These are phyloP conservation scores for Penicillium malachiteum DNA, from an alignment of 495 filamentous ascomycete species.

Conservation along the genomic window DNA sequence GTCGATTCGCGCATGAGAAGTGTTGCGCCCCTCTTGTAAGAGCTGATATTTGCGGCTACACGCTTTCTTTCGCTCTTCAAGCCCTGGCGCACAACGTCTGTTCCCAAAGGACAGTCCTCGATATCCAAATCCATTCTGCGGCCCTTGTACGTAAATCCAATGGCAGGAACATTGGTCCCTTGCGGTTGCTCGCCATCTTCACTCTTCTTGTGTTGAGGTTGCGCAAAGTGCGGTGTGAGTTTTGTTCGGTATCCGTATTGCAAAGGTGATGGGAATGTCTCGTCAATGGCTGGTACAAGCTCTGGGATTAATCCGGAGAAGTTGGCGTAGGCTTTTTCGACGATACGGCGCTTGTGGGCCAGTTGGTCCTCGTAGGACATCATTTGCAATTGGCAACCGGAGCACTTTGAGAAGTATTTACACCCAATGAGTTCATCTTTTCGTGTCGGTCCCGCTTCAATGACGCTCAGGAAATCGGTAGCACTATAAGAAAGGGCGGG, in stretches of 20 bases:
- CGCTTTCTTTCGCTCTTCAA: constrained; percentile 70
- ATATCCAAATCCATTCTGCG: constrained; percentile 77
- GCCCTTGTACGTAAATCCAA: constrained; percentile 89
- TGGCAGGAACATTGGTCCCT: constrained; percentile 60
- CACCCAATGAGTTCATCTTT: constrained; percentile 76
- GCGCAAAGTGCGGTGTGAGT: constrained; percentile 90
- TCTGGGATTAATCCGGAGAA: constrained; percentile 80
- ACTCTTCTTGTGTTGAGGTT: constrained; percentile 39
- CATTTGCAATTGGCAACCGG: constrained; percentile 97
- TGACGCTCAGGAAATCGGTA: constrained; percentile 77
- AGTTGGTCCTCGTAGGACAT: constrained; percentile 85
- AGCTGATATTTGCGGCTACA: constrained; percentile 65
- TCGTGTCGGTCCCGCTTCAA: constrained; percentile 68
- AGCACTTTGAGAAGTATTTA: constrained; percentile 82
- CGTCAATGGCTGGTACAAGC: constrained; percentile 69
- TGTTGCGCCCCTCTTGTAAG: constrained; percentile 80
- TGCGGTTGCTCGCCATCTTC: constrained; percentile 32
- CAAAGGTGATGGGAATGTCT: constrained; percentile 86
- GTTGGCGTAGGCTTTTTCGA: constrained; percentile 89
- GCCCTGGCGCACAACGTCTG: constrained; percentile 74
- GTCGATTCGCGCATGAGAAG: constrained; percentile 87
- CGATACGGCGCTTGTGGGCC: constrained; percentile 75
- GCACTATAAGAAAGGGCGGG: constrained; percentile 60
- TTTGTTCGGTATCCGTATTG: constrained; percentile 96
- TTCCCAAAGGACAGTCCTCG: constrained; percentile 95